A percentile compares a stretch with the other conserved stretches of the same genome.
These are phyloP conservation scores for Ruellia speciosa DNA, from an alignment of 305 asterid genomes.

Conservation along the genomic window DNA sequence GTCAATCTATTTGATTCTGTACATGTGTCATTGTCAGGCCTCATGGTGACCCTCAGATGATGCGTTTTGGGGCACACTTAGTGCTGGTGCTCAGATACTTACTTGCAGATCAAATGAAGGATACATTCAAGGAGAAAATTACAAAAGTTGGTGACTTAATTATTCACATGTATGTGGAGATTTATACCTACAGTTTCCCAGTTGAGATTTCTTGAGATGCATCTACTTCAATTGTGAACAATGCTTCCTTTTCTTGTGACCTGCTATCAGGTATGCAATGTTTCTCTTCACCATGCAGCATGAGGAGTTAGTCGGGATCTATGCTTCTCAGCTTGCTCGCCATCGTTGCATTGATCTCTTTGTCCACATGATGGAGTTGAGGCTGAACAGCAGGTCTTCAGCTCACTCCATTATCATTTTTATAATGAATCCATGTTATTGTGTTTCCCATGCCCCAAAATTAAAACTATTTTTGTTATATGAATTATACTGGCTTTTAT, in stretches of 20 bases:
- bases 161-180: constrained; percentile 73
- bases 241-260: constrained; percentile 12
- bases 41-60: constrained; percentile 98
- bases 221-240: constrained; percentile 10
- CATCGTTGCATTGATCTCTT: constrained; percentile 95
- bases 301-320: constrained; percentile 90
- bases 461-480: too few relatives aligned
- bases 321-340: constrained; percentile 91
- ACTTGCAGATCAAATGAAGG: constrained; percentile 76
- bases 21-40: constrained; percentile 53
- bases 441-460: background rate
- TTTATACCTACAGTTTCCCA: constrained; percentile 7
- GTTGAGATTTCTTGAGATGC: constrained; percentile 18
- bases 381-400: constrained; percentile 95
- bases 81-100: constrained; percentile 87
- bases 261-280: constrained; percentile 77
- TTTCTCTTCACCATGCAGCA: constrained; percentile 80
- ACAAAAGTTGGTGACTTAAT: constrained; percentile 88
- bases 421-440: constrained; percentile 1
- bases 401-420: too few relatives aligned
- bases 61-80: constrained; percentile 98
- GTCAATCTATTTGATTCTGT: constrained; percentile 18
- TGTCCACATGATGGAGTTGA: constrained; percentile 98
- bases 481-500: background rate
- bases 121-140: constrained; percentile 75